phyloP scores from a whole-genome alignment of 1,139 yeast genomes.

The Magnusiomyces suaveolens region DNA sequence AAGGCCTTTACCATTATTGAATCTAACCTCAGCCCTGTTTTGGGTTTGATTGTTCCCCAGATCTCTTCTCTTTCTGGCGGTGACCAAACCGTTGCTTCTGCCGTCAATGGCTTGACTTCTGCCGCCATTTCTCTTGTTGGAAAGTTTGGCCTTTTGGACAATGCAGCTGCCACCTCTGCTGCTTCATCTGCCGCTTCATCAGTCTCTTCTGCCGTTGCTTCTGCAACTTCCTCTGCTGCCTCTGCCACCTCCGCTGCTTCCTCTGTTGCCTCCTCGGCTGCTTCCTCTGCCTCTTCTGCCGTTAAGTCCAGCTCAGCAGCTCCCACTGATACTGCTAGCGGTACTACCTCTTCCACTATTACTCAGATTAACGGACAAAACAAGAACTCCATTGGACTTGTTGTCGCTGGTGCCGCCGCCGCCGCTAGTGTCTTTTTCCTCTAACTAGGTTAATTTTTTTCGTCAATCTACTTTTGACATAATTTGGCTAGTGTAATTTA shows the following conservation, averaged over 20 bases:
- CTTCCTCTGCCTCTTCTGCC: neutral
- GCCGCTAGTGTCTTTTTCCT: constrained; percentile 4
- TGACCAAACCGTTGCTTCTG: constrained; percentile 14
- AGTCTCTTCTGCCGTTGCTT: constrained; percentile 32
- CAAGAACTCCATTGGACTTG: neutral
- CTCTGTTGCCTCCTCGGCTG: neutral
- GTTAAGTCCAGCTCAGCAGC: neutral
- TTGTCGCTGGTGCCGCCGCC: constrained; percentile 3
- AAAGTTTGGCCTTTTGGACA: constrained; percentile 7
- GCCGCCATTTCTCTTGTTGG: constrained; percentile 9
- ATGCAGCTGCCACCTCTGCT: constrained; percentile 3
- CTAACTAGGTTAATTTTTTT: neutral
- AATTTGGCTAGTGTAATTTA: neutral
- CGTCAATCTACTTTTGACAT: neutral
- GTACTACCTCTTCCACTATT: neutral
- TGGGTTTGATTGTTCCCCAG: constrained; percentile 12
- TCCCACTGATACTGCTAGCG: neutral
- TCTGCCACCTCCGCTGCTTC: neutral
- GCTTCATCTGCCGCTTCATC: constrained; percentile 6
- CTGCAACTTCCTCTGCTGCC: constrained; percentile 1
- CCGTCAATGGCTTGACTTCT: constrained; percentile 12
- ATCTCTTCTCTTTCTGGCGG: constrained; percentile 14
- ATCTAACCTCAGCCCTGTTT: constrained; percentile 13
- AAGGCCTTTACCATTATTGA: constrained; percentile 14
- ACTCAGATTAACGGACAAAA: neutral